Conservation (phyloP, 345 rosid genomes). For the Diplotaxis tenuifolia region DNA sequence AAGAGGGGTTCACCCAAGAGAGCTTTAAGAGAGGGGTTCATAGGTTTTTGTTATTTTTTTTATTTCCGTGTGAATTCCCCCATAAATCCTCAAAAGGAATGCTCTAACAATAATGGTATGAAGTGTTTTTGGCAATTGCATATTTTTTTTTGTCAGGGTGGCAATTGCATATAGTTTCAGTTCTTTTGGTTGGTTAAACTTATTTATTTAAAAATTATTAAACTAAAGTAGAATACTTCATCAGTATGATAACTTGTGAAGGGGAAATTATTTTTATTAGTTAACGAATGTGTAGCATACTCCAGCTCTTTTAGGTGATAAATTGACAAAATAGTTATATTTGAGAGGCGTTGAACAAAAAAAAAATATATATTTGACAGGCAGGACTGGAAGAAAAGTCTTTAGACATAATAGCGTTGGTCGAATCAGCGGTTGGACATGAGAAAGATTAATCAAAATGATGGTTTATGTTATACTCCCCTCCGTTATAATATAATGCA, state of each 20-base stretch:
- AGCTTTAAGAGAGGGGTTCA: too few relatives aligned
- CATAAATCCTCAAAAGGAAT: too few relatives aligned
- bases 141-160: not conserved
- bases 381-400: constrained; percentile 1
- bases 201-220: not conserved
- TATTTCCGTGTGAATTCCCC: too few relatives aligned
- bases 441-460: not conserved
- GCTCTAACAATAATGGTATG: not conserved
- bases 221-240: constrained; percentile 3
- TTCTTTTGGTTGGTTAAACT: not conserved
- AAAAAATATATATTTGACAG: too few relatives aligned
- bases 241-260: not conserved
- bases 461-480: not conserved
- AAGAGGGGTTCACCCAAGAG: too few relatives aligned
- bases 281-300: constrained; percentile 5
- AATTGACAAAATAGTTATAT: not conserved
- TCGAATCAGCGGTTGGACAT: constrained; percentile 12
- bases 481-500: too few relatives aligned
- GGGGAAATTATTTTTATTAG: not conserved
- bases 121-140: not conserved
- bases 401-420: constrained; percentile 5
- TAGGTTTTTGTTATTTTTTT: too few relatives aligned
- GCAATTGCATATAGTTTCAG: not conserved
- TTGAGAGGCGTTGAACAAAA: not conserved
- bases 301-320: not conserved